Evolutionary conservation across 2,329 filamentous ascomycete genomes (phyloP), one percentile per base, ranked within the genome.

Genomic region (Myriosclerotinia duriaeana): DNA sequence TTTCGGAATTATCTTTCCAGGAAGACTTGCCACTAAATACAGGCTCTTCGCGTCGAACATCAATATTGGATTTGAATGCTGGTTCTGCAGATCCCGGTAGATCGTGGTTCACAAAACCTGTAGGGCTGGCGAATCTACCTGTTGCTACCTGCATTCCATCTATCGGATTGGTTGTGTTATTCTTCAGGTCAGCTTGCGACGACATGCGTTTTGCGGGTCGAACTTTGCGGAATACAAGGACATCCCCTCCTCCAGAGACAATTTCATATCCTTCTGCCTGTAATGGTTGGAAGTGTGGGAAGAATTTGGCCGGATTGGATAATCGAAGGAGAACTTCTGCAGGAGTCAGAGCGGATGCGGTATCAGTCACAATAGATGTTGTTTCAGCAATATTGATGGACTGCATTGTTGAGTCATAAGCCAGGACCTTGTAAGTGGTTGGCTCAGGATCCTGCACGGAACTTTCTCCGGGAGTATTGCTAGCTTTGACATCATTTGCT

Each of bases 151-250:
- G 76, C 75, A 74, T 81, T 3, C 79, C 79, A 69, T 81, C 79
- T 48, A 89, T 86, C 0, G 87, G 86, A 71, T 89, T 89, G 40
- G 66, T 66, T 8, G 68, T 59, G 3, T 58, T 64, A 62, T 70
- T 59, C 66, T 66, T 2, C 72, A 70, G 61, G 11, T 69, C 69
- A 12, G 70, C 66, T 36, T 36, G 55, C 7, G 54, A 52, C 9
- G 64, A 34, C 76, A 4, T 65, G 34, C 68, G 66, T 17, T 66
- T 64, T 20, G 77, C 72, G 3, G 77, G 72, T 8, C 81, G 79
- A 5, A 85, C 81, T 76, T 89, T 88, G 69, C 86, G 86, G 73
- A 91, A 89, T 5, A 92, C 82, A 36, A 91, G 80, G 5, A 90
- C 80, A 69, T 91, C 83, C 7, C 83, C 83, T 58, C 81, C 81